Base-by-base conservation (phyloP, 345 rosid species). In the Murraya paniculata region DNA sequence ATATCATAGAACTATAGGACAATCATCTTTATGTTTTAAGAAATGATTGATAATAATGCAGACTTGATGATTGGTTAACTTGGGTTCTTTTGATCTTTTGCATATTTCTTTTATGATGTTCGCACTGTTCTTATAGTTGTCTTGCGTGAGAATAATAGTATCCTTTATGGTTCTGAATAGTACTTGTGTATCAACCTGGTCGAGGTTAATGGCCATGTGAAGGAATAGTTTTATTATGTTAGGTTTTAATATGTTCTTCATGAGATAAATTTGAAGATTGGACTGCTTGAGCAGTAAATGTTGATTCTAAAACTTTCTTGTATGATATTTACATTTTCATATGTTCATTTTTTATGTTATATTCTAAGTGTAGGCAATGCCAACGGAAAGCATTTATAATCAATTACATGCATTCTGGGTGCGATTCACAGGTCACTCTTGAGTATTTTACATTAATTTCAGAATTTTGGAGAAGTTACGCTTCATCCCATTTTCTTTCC, bases 61-160 rank as follows among this genome's bases (percentile, higher is more conserved):
- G 21, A 66, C 11, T 36, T 75, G 45, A 66, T 65, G 61, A 64
- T 24, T 64, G 78, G 30, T 64, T 64, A 45, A 75, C 61, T 48
- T 48, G 45, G 48, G 31, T 35, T 22, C 33, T 59, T 30, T 60
- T 31, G 33, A 1, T 45, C 31, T 24, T 6, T 62, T 45, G 4
- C 22, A 75, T 25, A 28, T 27, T 28, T 41, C 59, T 45, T 28
- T 30, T 21, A 27, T 74, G 39, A 19, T 10, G 28, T 62, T 48
- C 27, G 18, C 50, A 13, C 18, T 25, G 56, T 14, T 56, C 73
- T 19, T 25, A 7, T 13, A 39, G 56, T 64, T 36, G 11, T 7
- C 71, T 38, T 67, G 30, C 28, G 4, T 38, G 30, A 35, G 14
- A 16, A 39, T 35, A 36, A n/a, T 24, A 9, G 71, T 36, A 9